These are phyloP conservation scores for Colletotrichum scovillei DNA, from an alignment of 2,329 filamentous ascomycete genomes.

Conservation along the genomic window DNA sequence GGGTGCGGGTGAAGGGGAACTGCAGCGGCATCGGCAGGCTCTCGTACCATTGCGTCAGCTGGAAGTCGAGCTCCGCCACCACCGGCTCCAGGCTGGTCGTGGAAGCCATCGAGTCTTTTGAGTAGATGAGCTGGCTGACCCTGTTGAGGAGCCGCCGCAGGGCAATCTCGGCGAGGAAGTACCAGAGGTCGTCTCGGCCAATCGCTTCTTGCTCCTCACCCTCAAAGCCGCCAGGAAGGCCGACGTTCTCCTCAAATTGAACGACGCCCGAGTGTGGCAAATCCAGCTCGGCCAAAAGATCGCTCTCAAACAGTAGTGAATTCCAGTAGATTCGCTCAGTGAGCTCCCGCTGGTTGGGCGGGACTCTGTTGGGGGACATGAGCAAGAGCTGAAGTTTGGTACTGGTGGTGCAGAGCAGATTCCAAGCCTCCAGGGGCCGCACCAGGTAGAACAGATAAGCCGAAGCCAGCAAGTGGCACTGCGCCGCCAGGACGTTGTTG, in stretches of 20 bases:
- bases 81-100: conserved; percentile 81
- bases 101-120: conserved; percentile 76
- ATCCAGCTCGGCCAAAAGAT: conserved; percentile 82
- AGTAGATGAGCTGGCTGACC: conserved; percentile 83
- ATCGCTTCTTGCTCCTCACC: conserved; percentile 73
- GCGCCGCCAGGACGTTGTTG: conserved; percentile 81
- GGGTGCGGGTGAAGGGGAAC: conserved; percentile 77
- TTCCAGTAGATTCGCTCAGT: conserved; percentile 89
- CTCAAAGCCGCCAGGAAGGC: conserved; percentile 81
- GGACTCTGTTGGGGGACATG: conserved; percentile 78
- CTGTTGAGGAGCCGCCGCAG: conserved; percentile 81
- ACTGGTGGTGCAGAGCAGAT: conserved; percentile 80
- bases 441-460: conserved; percentile 88
- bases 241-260: conserved; percentile 83
- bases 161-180: conserved; percentile 86
- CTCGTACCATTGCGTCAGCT: conserved; percentile 88
- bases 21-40: conserved; percentile 79
- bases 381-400: conserved; percentile 84
- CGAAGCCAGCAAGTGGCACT: conserved; percentile 83
- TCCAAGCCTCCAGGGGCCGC: conserved; percentile 86
- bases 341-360: conserved; percentile 76
- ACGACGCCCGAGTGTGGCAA: conserved; percentile 86
- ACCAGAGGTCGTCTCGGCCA: conserved; percentile 84
- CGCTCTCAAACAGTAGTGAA: conserved; percentile 81
- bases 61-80: conserved; percentile 83